A percentile compares a stretch with the other conserved stretches of the same genome.
phyloP scores from a whole-genome alignment of 2,329 filamentous ascomycete species.

The Gyromitra esculenta region DNA sequence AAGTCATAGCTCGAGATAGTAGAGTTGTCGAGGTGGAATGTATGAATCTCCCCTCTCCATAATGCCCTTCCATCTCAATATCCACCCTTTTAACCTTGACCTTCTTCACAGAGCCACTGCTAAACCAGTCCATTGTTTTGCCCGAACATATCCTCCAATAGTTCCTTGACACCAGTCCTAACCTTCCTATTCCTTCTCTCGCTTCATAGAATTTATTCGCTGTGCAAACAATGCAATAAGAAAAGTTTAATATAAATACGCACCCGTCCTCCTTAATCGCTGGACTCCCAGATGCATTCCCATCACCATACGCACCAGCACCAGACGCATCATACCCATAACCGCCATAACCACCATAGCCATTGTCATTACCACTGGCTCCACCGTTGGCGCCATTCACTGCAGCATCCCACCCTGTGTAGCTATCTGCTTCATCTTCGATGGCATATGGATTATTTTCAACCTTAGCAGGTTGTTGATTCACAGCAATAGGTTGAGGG shows the following conservation, averaged over 20 bases:
- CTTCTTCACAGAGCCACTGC: constrained; percentile 36
- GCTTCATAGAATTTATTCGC: constrained; percentile 53
- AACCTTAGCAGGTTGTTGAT: constrained; percentile 44
- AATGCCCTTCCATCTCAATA: constrained; percentile 41
- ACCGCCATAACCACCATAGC: constrained; percentile 54
- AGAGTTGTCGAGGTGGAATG: constrained; percentile 49
- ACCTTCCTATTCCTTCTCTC: constrained; percentile 53
- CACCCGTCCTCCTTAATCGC: constrained; percentile 93
- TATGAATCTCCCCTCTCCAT: constrained; percentile 44
- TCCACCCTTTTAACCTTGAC: constrained; percentile 39
- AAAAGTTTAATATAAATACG: constrained; percentile 64
- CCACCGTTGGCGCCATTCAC: constrained; percentile 45
- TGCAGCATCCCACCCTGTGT: constrained; percentile 53
- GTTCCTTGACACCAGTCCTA: constrained; percentile 44
- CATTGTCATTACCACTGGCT: constrained; percentile 48
- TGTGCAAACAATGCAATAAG: constrained; percentile 49
- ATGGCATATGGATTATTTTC: constrained; percentile 47
- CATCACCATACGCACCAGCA: constrained; percentile 54
- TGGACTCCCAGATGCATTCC: constrained; percentile 65
- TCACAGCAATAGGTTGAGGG: constrained; percentile 38
- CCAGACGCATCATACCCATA: constrained; percentile 56
- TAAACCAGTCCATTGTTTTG: constrained; percentile 42
- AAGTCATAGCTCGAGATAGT: constrained; percentile 52
- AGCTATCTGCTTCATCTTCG: constrained; percentile 49
- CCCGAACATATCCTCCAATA: constrained; percentile 43